Base-by-base conservation (phyloP, 768 basidiomycete genomes). In the Lactarius akahatsu region DNA sequence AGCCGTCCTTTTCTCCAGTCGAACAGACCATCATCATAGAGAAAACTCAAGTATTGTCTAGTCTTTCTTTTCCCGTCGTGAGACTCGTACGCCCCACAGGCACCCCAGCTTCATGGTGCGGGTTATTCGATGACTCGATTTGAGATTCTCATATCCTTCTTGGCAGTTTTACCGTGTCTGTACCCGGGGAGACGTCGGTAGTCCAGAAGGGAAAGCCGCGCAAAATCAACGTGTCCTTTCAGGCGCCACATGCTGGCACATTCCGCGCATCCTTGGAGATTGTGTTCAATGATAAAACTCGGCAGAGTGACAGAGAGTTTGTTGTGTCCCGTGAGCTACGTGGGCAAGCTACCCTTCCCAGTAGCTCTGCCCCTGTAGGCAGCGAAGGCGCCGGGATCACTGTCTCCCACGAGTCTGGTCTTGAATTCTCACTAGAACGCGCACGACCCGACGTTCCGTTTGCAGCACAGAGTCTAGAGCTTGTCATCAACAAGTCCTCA, bases 371-470 rank as follows among this genome's bases (percentile, higher is more conserved):
- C 2, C 15, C 34, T 18, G 23, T 4, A 3, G 62, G 11, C 20
- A 23, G 32, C 8, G 65, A 62, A 38, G 60, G 38, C 50, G 47
- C 47, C 28, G 61, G 65, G 26, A 41, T 69, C 41, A 54, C 13
- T 2, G 63, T 70, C 55, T 70, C 66, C 1, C 60, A 64, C 43
- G 59, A 68, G 41, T 61, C 32, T 10, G 69, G 69, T 30, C 41
- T 70, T 54, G 59, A 68, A 40, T 68, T 70, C 50, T 32, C 30
- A 18, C 20, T 38, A 50, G 55, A 52, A 52, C 34, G 47, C n/a
- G 0, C 65, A 20, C 34, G 13, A 16, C 34, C 55, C 18, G 40
- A 57, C 26, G 66, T 55, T 9, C 7, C 43, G 5, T 61, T 58
- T 30, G 34, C 13, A 30, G 36, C 47, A 15, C 57, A 59, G 38